Evolutionary conservation across 176 grass and related monocot species (phyloP), one percentile per base, ranked within the genome.

Genomic region (Aegilops speltoides): DNA sequence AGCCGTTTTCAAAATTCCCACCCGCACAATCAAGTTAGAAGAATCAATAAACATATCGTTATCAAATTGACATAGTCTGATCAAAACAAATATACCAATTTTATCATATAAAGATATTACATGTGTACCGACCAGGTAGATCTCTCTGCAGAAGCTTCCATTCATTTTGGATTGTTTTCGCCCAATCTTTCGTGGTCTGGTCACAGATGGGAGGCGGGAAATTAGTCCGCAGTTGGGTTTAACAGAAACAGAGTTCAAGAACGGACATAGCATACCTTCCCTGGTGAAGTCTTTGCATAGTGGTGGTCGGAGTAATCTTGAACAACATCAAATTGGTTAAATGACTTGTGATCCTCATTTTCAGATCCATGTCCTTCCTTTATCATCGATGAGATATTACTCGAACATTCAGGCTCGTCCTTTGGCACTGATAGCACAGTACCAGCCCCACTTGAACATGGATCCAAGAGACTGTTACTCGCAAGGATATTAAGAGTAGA

Each of bases 131-230:
- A 94, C 90, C 90, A 38, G 93, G 93, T 77, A 94, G 68, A 90
- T 90, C 83, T 88, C 87, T 88, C 82, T 92, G 87, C n/a, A 94
- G 82, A 83, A 94, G 85, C 70, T 86, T 92, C 93, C 93, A 94
- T 78, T 94, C 93, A 77, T 87, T 87, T 68, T 92, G 93, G 66
- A 94, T 65, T 81, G 78, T 79, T 40, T 86, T 94, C 34, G 48
- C 77, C 93, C 93, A 94, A 60, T 90, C 93, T 83, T 92, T 94
- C 64, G 73, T 71, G 40, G 90, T 77, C 93, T 94, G 87, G 17
- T 86, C 76, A 87, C 78, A 75, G 16, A 79, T 41, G 73, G 41
- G 46, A 81, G 50, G 61, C 50, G 54, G 11, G 40, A 83, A 40
- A 69, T 64, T 63, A 62, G 68, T 56, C 41, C 10, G 77, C 5